A percentile compares a stretch with the other conserved stretches of the same genome.
These are phyloP conservation scores for Claviceps cyperi DNA, from an alignment of 2,329 filamentous ascomycete genomes.

Conservation along the genomic window DNA sequence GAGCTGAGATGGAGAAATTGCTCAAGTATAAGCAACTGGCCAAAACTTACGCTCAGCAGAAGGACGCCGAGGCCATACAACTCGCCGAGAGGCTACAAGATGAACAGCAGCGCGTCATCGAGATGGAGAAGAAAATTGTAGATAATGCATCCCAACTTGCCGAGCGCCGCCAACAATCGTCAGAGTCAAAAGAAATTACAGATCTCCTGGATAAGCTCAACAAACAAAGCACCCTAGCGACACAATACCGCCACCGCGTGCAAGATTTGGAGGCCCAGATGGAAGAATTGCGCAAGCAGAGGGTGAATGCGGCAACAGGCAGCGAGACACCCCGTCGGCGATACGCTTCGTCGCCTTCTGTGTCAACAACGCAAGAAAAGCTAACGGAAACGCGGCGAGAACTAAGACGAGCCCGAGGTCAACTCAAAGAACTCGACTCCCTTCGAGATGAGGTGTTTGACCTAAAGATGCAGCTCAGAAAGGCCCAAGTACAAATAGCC, in stretches of 20 bases:
- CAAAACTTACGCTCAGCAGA: conserved; percentile 65
- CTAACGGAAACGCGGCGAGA: conserved; percentile 39
- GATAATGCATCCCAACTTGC: conserved; percentile 44
- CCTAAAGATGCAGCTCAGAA: conserved; percentile 35
- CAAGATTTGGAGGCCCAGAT: conserved; percentile 41
- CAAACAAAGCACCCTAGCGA: conserved; percentile 41
- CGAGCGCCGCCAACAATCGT: conserved; percentile 16
- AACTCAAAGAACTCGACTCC: conserved; percentile 35
- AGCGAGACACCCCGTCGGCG: conserved; percentile 20
- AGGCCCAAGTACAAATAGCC: conserved; percentile 21
- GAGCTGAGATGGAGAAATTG: conserved; percentile 60
- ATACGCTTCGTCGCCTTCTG: conserved; percentile 21
- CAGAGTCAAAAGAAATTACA: conserved; percentile 27
- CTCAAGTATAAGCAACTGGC: conserved; percentile 68
- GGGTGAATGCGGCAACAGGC: conserved; percentile 18
- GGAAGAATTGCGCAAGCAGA: conserved; percentile 24
- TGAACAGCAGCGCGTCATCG: conserved; percentile 49
- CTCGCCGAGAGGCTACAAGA: conserved; percentile 51
- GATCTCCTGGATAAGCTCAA: conserved; percentile 38
- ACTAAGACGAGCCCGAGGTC: conserved; percentile 37
- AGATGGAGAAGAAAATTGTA: conserved; percentile 48
- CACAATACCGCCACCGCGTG: conserved; percentile 44
- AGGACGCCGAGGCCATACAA: conserved; percentile 56
- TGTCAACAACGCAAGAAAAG: conserved; percentile 35
- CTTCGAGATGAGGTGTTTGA: conserved; percentile 38